These are phyloP conservation scores for Apiotrichum laibachii DNA, from an alignment of 1,284 basidiomycete species.

Conservation along the genomic window DNA sequence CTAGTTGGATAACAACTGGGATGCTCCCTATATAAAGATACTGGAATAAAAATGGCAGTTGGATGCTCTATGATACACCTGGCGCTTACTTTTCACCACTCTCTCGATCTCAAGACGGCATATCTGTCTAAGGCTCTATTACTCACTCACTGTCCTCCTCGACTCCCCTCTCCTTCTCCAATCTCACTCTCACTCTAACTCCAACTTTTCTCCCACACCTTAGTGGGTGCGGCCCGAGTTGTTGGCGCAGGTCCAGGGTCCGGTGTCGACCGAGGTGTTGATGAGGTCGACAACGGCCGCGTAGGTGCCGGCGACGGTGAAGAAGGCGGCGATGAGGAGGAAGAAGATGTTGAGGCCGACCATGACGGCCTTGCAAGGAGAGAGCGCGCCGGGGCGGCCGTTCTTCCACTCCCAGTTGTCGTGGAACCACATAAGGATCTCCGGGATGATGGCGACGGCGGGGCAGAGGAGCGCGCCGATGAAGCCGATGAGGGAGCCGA, in stretches of 20 bases:
- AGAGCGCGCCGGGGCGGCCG: conserved; percentile 11
- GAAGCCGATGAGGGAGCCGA: conserved; percentile 32
- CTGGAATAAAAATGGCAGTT: not conserved
- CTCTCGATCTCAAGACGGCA: not conserved
- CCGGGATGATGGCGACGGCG: conserved; percentile 21
- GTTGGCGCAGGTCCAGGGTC: conserved; percentile 30
- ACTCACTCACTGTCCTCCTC: not conserved
- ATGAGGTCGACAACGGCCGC: conserved; percentile 30
- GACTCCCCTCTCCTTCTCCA: not conserved
- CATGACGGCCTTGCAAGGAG: conserved; percentile 17
- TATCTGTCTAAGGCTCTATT: too few species aligned
- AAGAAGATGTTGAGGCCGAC: conserved; percentile 30
- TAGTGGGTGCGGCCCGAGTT: conserved; percentile 20
- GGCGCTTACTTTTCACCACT: not conserved
- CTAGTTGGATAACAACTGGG: not conserved
- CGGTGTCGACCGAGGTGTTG: conserved; percentile 13
- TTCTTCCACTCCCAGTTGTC: conserved; percentile 19
- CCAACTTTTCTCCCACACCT: not conserved
- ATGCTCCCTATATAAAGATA: not conserved
- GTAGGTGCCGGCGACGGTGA: conserved; percentile 35
- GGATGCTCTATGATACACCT: conserved; percentile 3
- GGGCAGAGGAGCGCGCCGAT: conserved; percentile 32
- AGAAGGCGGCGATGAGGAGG: conserved; percentile 27
- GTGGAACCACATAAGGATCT: conserved; percentile 37
- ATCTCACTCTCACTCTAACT: not conserved